Evolutionary conservation across 441 rosid genomes (phyloP), one percentile per base, ranked within the genome.

Genomic region (Adansonia gregorii): DNA sequence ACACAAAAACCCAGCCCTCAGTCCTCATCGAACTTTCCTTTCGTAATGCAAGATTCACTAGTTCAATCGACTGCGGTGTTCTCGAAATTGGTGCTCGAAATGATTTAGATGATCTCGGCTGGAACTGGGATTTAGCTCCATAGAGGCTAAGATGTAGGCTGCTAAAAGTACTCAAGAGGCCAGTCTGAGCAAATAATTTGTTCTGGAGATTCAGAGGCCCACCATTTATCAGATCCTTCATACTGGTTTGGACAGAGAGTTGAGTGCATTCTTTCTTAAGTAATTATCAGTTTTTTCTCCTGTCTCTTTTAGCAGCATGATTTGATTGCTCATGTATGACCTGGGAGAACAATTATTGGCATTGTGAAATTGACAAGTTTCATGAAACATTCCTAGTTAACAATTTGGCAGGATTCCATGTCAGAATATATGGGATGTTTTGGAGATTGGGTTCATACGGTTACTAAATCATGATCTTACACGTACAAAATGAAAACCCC

Each of bases 81-180:
- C 35, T 31, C 35, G 55, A 61, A 67, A 48, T 49, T 3, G 69
- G 45, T 78, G 78, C 45, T 82, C 51, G 73, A 78, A 74, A 80
- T 51, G 82, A 68, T 78, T 64, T 41, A 46, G 52, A 31, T 76
- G 6, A 79, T 85, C 70, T 14, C 81, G 0, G 11, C 84, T 9
- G 87, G 84, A 6, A 83, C 78, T 0, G 85, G 85, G 63, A n/a
- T 80, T 15, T 19, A 76, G 77, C 76, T 64, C 3, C 76, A 73
- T 3, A 74, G 24, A 20, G 80, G 64, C 56, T 9, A 72, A 2
- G 73, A 46, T 1, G 61, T n/a, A 7, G 78, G 77, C 8, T 76
- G 79, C 27, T 59, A 24, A 48, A 85, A 80, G 78, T 78, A 82
- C 67, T 46, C 80, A 73, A 80, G 82, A 45, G 84, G 83, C 1